Evolutionary conservation across 495 filamentous ascomycete species (phyloP), one percentile per base, ranked within the genome.

Genomic region (Thermothielavioides terrestris): DNA sequence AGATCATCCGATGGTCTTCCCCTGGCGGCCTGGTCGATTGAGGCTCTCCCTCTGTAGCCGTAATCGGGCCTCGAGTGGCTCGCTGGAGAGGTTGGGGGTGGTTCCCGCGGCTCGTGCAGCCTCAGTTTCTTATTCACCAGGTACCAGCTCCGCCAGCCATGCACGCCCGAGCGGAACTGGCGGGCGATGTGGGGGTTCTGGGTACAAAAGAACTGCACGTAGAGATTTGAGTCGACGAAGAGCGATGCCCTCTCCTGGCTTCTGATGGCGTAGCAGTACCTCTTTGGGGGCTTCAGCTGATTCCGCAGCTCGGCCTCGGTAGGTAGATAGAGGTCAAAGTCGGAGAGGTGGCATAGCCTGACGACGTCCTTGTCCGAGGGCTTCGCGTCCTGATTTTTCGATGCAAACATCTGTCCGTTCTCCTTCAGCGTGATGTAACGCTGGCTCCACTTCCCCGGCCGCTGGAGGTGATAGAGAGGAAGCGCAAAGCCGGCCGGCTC

Each of bases 141-240:
- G 62, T 94, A 92, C 89, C 89, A 88, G 64, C 86, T 90, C 48
- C 92, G 73, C 91, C 88, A 96, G 37, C 70, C 68, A 52, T 92
- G 86, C 2, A 94, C 74, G 4, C 75, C 72, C 26, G 72, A 68
- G 60, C 86, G 83, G 72, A 87, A 95, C 23, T 72, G 67, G 20
- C 76, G 71, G 1, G 85, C 86, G 6, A 84, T 62, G 2, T 71
- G 57, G 12, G 73, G 70, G 53, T 95, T 86, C 15, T 85, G 86
- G 7, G 83, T 89, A 35, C 79, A 79, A 67, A 98, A 94, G 64
- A 89, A 95, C 53, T 97, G 91, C 10, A 94, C 82, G 63, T 86
- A 98, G 49, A 89, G 89, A 21, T 86, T 80, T 0, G 82, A 85
- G 28, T 81, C 83, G 30, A 86, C 61, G 58, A 97, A 98, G 60